A percentile compares a stretch with the other conserved stretches of the same genome.
phyloP scores from a whole-genome alignment of 345 rosid species.

The Brassica carinata region DNA sequence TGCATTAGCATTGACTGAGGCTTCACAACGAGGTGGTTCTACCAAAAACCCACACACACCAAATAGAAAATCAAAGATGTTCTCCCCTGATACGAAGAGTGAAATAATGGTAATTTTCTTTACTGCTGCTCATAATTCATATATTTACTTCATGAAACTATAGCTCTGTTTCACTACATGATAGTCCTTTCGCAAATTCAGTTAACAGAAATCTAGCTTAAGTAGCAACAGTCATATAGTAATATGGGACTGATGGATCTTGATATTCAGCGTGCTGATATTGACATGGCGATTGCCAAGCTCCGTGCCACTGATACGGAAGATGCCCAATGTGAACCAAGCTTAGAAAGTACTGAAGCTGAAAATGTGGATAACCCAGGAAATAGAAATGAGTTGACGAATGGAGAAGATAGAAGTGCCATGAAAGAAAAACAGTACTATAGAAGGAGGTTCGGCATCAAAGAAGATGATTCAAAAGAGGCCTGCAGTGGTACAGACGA shows the following conservation, averaged over 20 bases:
- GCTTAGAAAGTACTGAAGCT: slow-evolving; percentile 79
- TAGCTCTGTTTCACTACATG: background rate
- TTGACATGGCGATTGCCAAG: slow-evolving; percentile 69
- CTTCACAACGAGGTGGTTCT: slow-evolving; percentile 72
- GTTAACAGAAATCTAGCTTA: background rate
- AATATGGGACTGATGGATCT: slow-evolving; percentile 35
- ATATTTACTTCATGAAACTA: slow-evolving; percentile 8
- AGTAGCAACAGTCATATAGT: slow-evolving; percentile 17
- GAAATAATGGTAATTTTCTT: slow-evolving; percentile 55
- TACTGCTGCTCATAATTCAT: slow-evolving; percentile 24
- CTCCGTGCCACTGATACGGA: slow-evolving; percentile 59
- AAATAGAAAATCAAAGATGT: slow-evolving; percentile 53
- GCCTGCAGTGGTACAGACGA: slow-evolving; percentile 92
- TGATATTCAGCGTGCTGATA: slow-evolving; percentile 57
- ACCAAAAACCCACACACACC: slow-evolving; percentile 61
- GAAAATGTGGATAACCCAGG: slow-evolving; percentile 46
- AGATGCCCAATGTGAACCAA: slow-evolving; percentile 66
- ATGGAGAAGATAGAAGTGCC: slow-evolving; percentile 46
- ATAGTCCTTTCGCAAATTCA: background rate
- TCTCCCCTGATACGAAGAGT: slow-evolving; percentile 51
- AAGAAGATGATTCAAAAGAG: slow-evolving; percentile 67
- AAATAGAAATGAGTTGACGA: slow-evolving; percentile 43
- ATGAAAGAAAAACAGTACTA: slow-evolving; percentile 51
- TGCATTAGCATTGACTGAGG: slow-evolving; percentile 74
- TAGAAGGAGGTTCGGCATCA: slow-evolving; percentile 49